Evolutionary conservation across 2,329 filamentous ascomycete species (phyloP).

Genomic region (Dactylellina cionopaga): DNA sequence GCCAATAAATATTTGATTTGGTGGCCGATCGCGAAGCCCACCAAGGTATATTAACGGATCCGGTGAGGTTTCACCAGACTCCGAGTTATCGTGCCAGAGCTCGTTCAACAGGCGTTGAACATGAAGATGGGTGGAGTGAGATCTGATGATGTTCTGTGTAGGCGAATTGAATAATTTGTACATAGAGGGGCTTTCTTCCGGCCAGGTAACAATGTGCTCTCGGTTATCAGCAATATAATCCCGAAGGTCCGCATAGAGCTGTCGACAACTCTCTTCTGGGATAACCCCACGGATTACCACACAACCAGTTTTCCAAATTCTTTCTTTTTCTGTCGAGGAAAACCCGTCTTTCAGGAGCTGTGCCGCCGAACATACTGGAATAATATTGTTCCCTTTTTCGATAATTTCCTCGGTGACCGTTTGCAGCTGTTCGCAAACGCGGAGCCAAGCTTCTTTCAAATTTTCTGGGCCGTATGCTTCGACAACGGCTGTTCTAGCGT

Average conservation of each 20-base stretch:
- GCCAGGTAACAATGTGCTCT: conserved; percentile 59
- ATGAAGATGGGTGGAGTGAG: conserved; percentile 60
- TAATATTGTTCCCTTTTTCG: conserved; percentile 58
- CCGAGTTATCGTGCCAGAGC: conserved; percentile 61
- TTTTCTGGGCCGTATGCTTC: conserved; percentile 60
- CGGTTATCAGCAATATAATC: conserved; percentile 60
- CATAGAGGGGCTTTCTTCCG: conserved; percentile 60
- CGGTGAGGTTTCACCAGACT: conserved; percentile 55
- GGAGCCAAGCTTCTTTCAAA: conserved; percentile 61
- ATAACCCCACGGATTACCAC: conserved; percentile 57
- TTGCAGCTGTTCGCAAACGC: conserved; percentile 60
- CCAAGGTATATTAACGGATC: conserved; percentile 62
- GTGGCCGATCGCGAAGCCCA: conserved; percentile 61
- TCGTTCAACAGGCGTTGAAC: conserved; percentile 61
- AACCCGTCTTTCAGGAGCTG: conserved; percentile 56
- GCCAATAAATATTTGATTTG: conserved; percentile 61
- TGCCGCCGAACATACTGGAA: conserved; percentile 59
- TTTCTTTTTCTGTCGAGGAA: conserved; percentile 54
- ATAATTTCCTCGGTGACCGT: conserved; percentile 60
- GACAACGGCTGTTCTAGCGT: conserved; percentile 60
- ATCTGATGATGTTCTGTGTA: conserved; percentile 60
- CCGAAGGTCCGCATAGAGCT: conserved; percentile 58
- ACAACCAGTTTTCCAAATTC: conserved; percentile 58
- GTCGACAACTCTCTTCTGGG: conserved; percentile 53
- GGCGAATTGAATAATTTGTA: conserved; percentile 61